These are phyloP conservation scores for Aureobasidium uvarum DNA, from an alignment of 2,329 filamentous ascomycete species.

Conservation along the genomic window DNA sequence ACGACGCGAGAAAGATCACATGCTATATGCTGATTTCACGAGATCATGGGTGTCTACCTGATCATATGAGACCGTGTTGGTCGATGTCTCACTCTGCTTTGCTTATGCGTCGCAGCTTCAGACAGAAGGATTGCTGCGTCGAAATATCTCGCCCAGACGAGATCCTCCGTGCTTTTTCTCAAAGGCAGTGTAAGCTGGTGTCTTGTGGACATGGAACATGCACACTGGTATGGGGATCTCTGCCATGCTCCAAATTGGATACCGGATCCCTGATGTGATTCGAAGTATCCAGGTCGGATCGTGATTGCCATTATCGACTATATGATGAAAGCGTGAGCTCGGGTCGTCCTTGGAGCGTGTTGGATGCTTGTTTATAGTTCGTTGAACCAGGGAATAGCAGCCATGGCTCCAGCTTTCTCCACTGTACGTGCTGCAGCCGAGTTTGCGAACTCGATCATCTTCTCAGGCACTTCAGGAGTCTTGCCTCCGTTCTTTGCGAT, in stretches of 20 bases:
- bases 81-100: background rate
- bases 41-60: background rate
- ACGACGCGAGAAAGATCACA: background rate
- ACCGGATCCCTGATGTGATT: too few relatives aligned
- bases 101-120: background rate
- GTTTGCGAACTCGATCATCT: conserved; percentile 61
- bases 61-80: background rate
- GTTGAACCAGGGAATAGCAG: conserved; percentile 64
- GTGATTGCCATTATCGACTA: background rate
- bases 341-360: background rate
- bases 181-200: background rate
- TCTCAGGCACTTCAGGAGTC: conserved; percentile 50
- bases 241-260: too few relatives aligned
- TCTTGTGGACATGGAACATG: background rate
- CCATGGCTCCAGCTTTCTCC: conserved; percentile 63
- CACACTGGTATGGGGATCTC: background rate
- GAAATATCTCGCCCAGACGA: background rate
- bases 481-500: conserved; percentile 56
- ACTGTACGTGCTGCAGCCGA: conserved; percentile 65
- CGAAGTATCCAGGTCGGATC: background rate
- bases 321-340: background rate
- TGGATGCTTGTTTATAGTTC: conserved; percentile 38
- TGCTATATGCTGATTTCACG: background rate
- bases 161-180: background rate
- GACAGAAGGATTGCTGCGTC: background rate